A percentile compares a stretch with the other conserved stretches of the same genome.
Conservation (phyloP, 805 yeast species). For the Saccharomycopsis babjevae region DNA sequence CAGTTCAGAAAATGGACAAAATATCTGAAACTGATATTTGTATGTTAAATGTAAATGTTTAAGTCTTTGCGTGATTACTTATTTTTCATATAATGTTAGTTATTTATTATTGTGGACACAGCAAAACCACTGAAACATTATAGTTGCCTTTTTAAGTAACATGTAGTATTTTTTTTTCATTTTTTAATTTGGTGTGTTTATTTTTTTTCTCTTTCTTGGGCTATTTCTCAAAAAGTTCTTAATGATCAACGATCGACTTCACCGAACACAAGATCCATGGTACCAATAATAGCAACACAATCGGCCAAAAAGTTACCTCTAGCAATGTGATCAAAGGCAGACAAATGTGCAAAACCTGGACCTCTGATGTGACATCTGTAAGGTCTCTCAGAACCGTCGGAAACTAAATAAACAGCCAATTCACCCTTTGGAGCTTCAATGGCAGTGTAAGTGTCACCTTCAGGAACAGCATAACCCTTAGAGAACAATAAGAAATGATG, state of each 20-base stretch:
- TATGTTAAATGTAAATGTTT: neutral
- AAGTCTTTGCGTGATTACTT: neutral
- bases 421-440: constrained; percentile 95
- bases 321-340: constrained; percentile 77
- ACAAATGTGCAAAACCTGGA: constrained; percentile 89
- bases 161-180: neutral
- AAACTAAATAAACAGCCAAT: constrained; percentile 82
- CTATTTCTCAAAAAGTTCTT: neutral
- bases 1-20: neutral
- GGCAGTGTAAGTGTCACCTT: constrained; percentile 84
- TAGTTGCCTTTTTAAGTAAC: neutral
- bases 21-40: neutral
- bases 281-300: constrained; percentile 89
- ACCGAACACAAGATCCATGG: constrained; percentile 91
- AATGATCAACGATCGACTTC: constrained; percentile 69
- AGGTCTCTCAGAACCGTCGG: constrained; percentile 85
- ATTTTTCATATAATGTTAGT: neutral
- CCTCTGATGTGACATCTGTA: constrained; percentile 89
- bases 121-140: neutral
- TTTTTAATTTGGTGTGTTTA: neutral
- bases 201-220: neutral
- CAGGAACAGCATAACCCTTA: constrained; percentile 82
- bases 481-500: constrained; percentile 84
- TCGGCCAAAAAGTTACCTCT: constrained; percentile 85
- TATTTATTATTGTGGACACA: neutral